phyloP scores from a whole-genome alignment of 331 rosid species.

The Prunus yedoensis region DNA sequence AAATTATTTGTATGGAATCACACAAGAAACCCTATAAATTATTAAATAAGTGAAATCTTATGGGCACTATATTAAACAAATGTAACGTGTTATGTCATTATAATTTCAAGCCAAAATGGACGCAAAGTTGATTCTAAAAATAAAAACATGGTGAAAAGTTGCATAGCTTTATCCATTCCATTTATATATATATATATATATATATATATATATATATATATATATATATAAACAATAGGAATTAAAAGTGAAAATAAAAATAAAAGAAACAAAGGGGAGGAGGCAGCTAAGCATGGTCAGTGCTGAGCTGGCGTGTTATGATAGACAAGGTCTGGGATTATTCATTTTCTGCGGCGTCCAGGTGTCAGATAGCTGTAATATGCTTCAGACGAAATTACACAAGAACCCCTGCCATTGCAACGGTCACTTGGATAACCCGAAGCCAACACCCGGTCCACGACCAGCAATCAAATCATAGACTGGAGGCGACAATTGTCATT shows the following conservation, averaged over 20 bases:
- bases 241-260: background rate
- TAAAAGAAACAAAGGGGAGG: too few species aligned
- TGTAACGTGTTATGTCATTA: too few species aligned
- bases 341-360: slow-evolving; percentile 45
- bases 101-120: too few species aligned
- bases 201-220: too few species aligned
- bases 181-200: too few species aligned
- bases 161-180: background rate
- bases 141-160: background rate
- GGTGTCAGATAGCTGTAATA: slow-evolving; percentile 73
- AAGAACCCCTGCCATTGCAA: slow-evolving; percentile 6
- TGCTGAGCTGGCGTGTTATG: slow-evolving; percentile 49
- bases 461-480: background rate
- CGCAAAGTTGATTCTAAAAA: too few species aligned
- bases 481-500: slow-evolving; percentile 20
- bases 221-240: too few species aligned
- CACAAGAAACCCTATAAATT: background rate
- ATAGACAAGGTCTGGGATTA: slow-evolving; percentile 19
- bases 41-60: too few species aligned
- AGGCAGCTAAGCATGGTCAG: background rate
- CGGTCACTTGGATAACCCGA: background rate
- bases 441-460: background rate
- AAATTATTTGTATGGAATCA: background rate
- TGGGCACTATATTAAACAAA: too few species aligned
- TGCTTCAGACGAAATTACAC: slow-evolving; percentile 25